Percentiles rank a stretch among this genome's conserved stretches.
Evolutionary conservation across 768 basidiomycete genomes (phyloP).

Genomic region (Lentinula raphanica): DNA sequence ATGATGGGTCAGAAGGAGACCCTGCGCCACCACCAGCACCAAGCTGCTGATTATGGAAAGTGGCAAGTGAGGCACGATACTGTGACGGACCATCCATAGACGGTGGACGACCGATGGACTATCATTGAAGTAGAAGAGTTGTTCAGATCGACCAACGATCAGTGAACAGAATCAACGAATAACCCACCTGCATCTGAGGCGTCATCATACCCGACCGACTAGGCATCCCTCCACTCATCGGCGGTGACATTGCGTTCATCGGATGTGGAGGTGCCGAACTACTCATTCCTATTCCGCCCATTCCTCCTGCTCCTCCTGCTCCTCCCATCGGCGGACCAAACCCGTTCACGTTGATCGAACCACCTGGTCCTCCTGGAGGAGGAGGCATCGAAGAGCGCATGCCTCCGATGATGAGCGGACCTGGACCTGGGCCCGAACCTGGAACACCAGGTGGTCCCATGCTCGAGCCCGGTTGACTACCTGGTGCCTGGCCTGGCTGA

Average conservation of each 20-base stretch:
- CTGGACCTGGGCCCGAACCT: conserved; percentile 26
- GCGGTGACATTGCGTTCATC: conserved; percentile 17
- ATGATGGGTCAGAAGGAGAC: conserved; percentile 35
- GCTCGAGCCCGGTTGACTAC: conserved; percentile 10
- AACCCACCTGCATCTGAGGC: conserved; percentile 32
- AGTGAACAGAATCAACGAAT: background rate
- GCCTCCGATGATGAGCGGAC: conserved; percentile 31
- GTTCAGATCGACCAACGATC: no score
- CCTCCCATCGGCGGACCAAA: conserved; percentile 17
- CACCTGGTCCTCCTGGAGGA: conserved; percentile 18
- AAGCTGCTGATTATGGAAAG: conserved; percentile 24
- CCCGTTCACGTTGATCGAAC: conserved; percentile 14
- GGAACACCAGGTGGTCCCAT: conserved; percentile 13
- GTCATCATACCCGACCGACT: conserved; percentile 30
- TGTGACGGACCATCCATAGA: conserved; percentile 2
- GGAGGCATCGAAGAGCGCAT: conserved; percentile 34
- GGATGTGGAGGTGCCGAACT: conserved; percentile 11
- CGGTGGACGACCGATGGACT: conserved; percentile 1
- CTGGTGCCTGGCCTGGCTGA: conserved; percentile 18
- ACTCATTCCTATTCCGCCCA: conserved; percentile 15
- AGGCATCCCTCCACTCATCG: conserved; percentile 25
- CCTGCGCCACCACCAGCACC: conserved; percentile 3
- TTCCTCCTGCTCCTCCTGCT: conserved; percentile 14
- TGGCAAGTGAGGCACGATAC: conserved; percentile 28
- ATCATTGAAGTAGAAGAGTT: background rate